A percentile compares a stretch with the other conserved stretches of the same genome.
phyloP scores from a whole-genome alignment of 495 filamentous ascomycete genomes.

The Trichoderma reesei region DNA sequence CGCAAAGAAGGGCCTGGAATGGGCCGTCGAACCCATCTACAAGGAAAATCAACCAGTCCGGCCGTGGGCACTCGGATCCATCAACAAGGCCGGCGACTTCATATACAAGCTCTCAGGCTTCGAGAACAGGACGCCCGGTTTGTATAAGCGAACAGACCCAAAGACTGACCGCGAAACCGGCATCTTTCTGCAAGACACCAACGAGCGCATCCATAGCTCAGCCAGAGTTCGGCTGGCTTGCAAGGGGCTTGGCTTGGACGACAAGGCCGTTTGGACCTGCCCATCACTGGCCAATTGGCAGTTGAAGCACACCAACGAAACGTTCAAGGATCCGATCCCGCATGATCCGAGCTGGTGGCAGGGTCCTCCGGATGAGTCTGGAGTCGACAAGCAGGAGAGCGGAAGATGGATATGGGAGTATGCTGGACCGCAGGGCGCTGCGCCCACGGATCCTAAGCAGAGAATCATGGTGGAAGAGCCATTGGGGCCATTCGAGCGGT shows the following conservation, averaged over 20 bases:
- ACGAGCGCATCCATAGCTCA: conserved; percentile 55
- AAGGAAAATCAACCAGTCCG: conserved; percentile 39
- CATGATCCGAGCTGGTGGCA: conserved; percentile 27
- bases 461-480: conserved; percentile 38
- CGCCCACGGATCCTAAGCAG: conserved; percentile 19
- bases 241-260: conserved; percentile 48
- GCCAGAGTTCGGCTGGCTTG: conserved; percentile 45
- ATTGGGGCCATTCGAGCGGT: conserved; percentile 40
- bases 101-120: conserved; percentile 44
- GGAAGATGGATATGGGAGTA: conserved; percentile 44
- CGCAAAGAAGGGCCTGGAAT: conserved; percentile 20
- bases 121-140: conserved; percentile 45
- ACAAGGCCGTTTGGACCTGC: conserved; percentile 43
- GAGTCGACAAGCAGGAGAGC: background rate
- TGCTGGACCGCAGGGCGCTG: conserved; percentile 28
- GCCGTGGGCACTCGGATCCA: conserved; percentile 50
- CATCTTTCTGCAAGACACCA: conserved; percentile 45
- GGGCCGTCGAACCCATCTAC: conserved; percentile 37
- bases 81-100: conserved; percentile 36
- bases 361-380: conserved; percentile 9
- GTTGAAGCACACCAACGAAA: conserved; percentile 20
- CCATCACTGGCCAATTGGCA: conserved; percentile 39
- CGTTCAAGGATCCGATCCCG: conserved; percentile 27
- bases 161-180: conserved; percentile 30
- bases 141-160: conserved; percentile 47